A percentile compares a stretch with the other conserved stretches of the same genome.
phyloP scores from a whole-genome alignment of 257 asterid genomes.

The Nicotiana paniculata region DNA sequence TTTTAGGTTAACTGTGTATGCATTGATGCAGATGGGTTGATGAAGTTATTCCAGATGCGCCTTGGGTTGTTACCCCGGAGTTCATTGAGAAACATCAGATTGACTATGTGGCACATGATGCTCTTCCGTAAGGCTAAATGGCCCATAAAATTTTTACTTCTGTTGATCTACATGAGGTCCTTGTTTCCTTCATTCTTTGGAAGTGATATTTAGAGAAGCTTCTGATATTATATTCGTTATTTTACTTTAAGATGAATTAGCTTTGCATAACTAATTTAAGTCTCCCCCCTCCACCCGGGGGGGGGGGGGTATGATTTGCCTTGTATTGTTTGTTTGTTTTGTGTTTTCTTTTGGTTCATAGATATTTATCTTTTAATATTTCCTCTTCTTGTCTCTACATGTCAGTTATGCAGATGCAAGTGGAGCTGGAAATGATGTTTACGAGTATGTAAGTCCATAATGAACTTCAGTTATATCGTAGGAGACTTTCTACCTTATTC shows the following conservation, averaged over 20 bases:
- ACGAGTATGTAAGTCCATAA: conserved; percentile 46
- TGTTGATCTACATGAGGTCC: background rate
- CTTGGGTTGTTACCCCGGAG: conserved; percentile 90
- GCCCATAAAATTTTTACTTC: background rate
- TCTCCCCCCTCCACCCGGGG: background rate
- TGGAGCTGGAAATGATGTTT: conserved; percentile 62
- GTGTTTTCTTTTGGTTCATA: background rate
- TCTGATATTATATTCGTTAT: background rate
- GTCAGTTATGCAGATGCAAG: conserved; percentile 62
- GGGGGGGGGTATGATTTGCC: background rate
- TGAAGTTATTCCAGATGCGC: conserved; percentile 96
- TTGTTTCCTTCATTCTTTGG: background rate
- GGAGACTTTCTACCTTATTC: background rate
- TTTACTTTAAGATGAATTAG: background rate
- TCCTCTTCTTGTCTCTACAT: conserved; percentile 10
- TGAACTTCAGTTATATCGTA: background rate
- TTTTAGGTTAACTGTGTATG: conserved; percentile 2
- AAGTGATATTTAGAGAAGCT: background rate
- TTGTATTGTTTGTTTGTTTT: background rate
- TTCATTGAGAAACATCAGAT: conserved; percentile 79
- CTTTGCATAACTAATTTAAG: background rate
- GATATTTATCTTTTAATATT: background rate
- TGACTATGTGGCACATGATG: conserved; percentile 90
- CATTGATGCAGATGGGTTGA: conserved; percentile 85
- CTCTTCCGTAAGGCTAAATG: conserved; percentile 78